Evolutionary conservation across 495 filamentous ascomycete genomes (phyloP).

Genomic region (Chaetomium cochliodes): DNA sequence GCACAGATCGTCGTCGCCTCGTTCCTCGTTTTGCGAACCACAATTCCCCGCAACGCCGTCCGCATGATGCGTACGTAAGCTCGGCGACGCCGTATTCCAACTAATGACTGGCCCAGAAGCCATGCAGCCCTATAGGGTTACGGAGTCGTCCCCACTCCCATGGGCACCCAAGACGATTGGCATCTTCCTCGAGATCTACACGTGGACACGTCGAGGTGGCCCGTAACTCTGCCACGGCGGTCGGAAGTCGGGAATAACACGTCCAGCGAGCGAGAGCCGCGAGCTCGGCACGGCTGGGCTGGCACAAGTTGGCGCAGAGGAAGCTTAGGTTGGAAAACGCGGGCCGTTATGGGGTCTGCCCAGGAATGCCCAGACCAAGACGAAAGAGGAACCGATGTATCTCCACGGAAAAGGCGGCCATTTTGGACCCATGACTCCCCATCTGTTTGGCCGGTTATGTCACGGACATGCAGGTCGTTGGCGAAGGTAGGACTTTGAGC

Average conservation of each 20-base stretch:
- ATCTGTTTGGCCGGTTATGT: background rate
- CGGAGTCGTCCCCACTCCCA: background rate
- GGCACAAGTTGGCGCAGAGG: background rate
- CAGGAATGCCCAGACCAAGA: background rate
- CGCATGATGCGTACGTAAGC: conserved; percentile 16
- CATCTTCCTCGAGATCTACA: conserved; percentile 6
- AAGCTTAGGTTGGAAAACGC: background rate
- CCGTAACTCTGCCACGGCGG: background rate
- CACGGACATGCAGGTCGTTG: background rate
- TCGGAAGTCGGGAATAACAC: conserved; percentile 3
- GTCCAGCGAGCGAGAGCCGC: background rate
- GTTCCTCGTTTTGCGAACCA: conserved; percentile 20
- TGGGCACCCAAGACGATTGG: conserved; percentile 5
- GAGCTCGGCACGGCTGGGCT: background rate
- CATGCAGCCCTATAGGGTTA: conserved; percentile 20
- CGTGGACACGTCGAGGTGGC: conserved; percentile 14
- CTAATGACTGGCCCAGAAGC: conserved; percentile 7
- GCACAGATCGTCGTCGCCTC: conserved; percentile 11
- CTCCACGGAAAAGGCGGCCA: conserved; percentile 12
- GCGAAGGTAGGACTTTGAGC: conserved; percentile 8
- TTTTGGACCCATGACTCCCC: conserved; percentile 5
- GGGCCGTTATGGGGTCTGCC: background rate
- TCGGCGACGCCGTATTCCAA: conserved; percentile 11
- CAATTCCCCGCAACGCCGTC: conserved; percentile 9
- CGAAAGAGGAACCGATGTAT: background rate